These are phyloP conservation scores for Didymosphaeria variabile DNA, from an alignment of 2,329 filamentous ascomycete genomes.

Conservation along the genomic window DNA sequence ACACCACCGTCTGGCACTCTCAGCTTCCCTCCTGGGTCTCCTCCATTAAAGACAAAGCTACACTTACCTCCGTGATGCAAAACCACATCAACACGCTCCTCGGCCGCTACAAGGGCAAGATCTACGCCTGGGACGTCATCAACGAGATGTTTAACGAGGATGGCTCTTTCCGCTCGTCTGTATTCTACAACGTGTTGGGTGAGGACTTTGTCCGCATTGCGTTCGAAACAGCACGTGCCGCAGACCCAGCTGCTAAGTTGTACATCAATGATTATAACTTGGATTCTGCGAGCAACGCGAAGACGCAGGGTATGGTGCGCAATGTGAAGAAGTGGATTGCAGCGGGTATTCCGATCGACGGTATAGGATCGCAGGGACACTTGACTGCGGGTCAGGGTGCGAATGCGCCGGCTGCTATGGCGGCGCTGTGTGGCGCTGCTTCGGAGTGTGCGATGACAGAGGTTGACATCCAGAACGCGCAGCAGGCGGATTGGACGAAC, in stretches of 20 bases:
- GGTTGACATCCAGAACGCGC: conserved; percentile 71
- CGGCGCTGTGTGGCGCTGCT: conserved; percentile 62
- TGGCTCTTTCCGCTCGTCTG: conserved; percentile 66
- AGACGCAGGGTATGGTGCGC: conserved; percentile 65
- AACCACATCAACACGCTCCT: conserved; percentile 69
- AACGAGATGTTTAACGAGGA: conserved; percentile 73
- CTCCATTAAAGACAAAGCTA: conserved; percentile 61
- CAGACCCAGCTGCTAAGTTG: conserved; percentile 73
- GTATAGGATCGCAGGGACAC: conserved; percentile 69
- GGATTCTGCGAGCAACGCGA: conserved; percentile 67
- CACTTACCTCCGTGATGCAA: conserved; percentile 66
- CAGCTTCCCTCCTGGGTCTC: conserved; percentile 66
- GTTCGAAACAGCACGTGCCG: conserved; percentile 72
- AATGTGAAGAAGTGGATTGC: conserved; percentile 73
- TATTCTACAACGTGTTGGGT: conserved; percentile 74
- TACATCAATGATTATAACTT: conserved; percentile 80
- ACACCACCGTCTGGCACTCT: conserved; percentile 72
- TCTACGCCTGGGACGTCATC: conserved; percentile 70
- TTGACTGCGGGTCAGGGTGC: conserved; percentile 60
- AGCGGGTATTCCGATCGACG: conserved; percentile 71
- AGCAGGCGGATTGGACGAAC: conserved; percentile 66
- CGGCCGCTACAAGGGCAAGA: conserved; percentile 69
- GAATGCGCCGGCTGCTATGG: conserved; percentile 57
- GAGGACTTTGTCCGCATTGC: conserved; percentile 77
- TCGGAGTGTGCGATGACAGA: conserved; percentile 73